A percentile compares a stretch with the other conserved stretches of the same genome.
phyloP scores from a whole-genome alignment of 805 yeast species.

The Cyberlindnera xylosilytica region DNA sequence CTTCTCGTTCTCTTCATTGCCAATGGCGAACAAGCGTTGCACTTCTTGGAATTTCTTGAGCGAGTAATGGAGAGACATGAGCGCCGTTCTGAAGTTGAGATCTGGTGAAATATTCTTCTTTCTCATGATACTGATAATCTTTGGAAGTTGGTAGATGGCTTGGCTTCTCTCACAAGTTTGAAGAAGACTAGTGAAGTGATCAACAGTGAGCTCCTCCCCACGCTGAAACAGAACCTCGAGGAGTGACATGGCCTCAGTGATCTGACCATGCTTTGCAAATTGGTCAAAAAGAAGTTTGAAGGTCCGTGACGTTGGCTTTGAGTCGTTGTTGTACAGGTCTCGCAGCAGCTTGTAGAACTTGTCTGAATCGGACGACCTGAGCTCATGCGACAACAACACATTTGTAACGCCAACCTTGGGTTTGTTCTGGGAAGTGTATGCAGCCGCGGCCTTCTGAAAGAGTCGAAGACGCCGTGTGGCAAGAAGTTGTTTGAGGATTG shows the following conservation, averaged over 20 bases:
- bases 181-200: slow-evolving; percentile 13
- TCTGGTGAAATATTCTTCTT: slow-evolving; percentile 13
- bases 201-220: not conserved
- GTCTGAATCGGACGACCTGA: not conserved
- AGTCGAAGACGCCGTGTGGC: no score
- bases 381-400: slow-evolving; percentile 12
- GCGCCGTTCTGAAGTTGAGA: slow-evolving; percentile 9
- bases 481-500: no score
- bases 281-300: slow-evolving; percentile 18
- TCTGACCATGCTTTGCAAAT: slow-evolving; percentile 21
- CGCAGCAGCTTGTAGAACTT: slow-evolving; percentile 8
- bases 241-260: slow-evolving; percentile 16
- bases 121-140: slow-evolving; percentile 16
- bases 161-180: slow-evolving; percentile 14
- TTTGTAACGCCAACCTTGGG: slow-evolving; percentile 5
- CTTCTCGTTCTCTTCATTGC: slow-evolving; percentile 1
- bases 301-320: slow-evolving; percentile 15
- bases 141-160: slow-evolving; percentile 6
- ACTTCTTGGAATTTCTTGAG: slow-evolving; percentile 14
- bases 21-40: slow-evolving; percentile 5
- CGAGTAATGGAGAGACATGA: slow-evolving; percentile 16
- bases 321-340: slow-evolving; percentile 3
- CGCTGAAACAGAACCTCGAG: slow-evolving; percentile 16
- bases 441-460: no score
- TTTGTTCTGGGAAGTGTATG: not conserved